Evolutionary conservation across 208 protist species (phyloP).

Genomic region (Acanthamoeba culbertsoni): DNA sequence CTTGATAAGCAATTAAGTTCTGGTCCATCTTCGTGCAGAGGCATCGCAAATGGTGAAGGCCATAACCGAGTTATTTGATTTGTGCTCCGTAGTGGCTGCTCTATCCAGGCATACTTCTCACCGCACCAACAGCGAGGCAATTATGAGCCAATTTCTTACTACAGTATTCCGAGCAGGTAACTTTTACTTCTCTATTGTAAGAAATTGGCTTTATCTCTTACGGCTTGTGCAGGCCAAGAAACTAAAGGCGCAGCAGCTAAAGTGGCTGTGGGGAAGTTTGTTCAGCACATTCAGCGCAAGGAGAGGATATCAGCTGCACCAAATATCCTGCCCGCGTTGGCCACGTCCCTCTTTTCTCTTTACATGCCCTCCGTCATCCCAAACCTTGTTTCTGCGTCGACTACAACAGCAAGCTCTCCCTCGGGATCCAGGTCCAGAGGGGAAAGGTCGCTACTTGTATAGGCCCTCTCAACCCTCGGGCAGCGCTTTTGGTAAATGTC

Average conservation of each 20-base stretch:
- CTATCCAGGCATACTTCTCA: neutral
- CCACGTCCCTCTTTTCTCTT: neutral
- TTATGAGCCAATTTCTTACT: neutral
- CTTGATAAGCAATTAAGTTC: too few relatives aligned
- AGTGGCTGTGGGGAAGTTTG: neutral
- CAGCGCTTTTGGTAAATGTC: too few relatives aligned
- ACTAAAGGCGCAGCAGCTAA: neutral
- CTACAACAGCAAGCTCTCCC: neutral
- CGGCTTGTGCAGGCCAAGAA: neutral
- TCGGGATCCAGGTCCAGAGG: neutral
- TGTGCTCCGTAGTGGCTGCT: neutral
- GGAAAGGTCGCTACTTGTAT: neutral
- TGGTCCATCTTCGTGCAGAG: neutral
- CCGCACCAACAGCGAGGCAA: neutral
- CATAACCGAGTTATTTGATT: neutral
- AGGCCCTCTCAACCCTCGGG: too few relatives aligned
- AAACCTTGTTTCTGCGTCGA: neutral
- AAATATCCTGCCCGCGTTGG: neutral
- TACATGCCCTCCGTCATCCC: constrained; percentile 3
- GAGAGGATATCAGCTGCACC: neutral
- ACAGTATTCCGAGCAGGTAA: neutral
- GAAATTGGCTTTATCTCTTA: neutral
- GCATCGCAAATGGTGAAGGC: neutral
- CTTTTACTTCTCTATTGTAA: neutral
- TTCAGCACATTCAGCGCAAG: neutral